Base-by-base conservation (phyloP, 1,139 yeast genomes). In the Suhomyces anneliseae region DNA sequence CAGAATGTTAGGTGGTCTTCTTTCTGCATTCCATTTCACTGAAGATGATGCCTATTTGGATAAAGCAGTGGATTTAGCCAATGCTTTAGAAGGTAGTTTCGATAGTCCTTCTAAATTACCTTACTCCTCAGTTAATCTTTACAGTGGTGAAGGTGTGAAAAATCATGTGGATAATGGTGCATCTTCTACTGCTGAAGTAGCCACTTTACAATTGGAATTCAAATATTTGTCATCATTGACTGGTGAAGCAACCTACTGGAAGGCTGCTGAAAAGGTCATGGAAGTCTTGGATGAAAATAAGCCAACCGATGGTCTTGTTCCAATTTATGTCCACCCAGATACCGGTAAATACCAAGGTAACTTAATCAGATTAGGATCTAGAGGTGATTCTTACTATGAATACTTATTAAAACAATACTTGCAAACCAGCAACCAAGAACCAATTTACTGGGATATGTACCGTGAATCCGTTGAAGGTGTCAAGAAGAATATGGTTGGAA, bases 301-400 rank as follows among this genome's bases (percentile, higher is more conserved):
- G 44, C 85, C 90, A n/a, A 57, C 62, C 39, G 92, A 81, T 55
- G 97, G 97, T 0, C 74, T 92, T 43, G 96, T 81, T 1, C 97
- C 97, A 2, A 88, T 90, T 38, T 87, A 76, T 60, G 83, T 90
- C 36, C 73, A 81, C 40, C 95, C 97, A 3, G 85, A 82, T 35
- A 77, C 86, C 0, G 97, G 95, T 2, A 70, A 73, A 54, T 90
- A 80, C 64, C 81, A 75, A 52, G 90, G 90, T 0, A 60, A 63
- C 1, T 66, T 79, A 49, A 88, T 92, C 51, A 78, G 97, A 53
- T 70, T 92, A 49, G 97, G 97, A 0, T 87, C 96, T 1, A 77
- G 97, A 57, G 97, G 96, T 42, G 98, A 90, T 64, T 89, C 97
- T 1, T 92, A 90, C 64, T 92, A 92, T 60, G 97, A 92, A 66